Conservation (phyloP, 768 basidiomycete genomes). For the Kwoniella heveanensis region DNA sequence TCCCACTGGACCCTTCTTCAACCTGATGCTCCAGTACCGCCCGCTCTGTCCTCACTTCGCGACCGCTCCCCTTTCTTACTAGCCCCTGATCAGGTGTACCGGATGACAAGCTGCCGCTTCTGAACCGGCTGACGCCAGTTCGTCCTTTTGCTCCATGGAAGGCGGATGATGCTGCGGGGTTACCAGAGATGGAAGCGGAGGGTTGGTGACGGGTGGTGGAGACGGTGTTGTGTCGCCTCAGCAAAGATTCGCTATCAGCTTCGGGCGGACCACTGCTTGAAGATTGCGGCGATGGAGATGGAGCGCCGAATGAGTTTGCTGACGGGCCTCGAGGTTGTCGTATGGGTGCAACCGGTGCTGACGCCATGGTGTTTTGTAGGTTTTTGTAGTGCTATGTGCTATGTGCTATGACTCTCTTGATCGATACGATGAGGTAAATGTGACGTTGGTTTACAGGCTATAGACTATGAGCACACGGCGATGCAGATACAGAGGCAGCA, state of each 20-base stretch:
- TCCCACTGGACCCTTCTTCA: conserved; percentile 25
- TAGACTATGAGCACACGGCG: too few relatives aligned
- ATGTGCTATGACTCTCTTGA: too few relatives aligned
- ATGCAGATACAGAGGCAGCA: too few relatives aligned
- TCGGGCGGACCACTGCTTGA: conserved; percentile 29
- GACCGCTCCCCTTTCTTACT: conserved; percentile 31
- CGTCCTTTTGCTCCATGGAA: conserved; percentile 35
- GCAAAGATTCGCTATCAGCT: conserved; percentile 38
- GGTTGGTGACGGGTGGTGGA: conserved; percentile 27
- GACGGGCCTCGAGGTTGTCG: conserved; percentile 48
- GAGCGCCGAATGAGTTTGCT: conserved; percentile 36
- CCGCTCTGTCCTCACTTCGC: conserved; percentile 34
- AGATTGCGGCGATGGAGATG: conserved; percentile 13
- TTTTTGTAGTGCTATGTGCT: too few relatives aligned
- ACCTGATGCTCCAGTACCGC: conserved; percentile 29
- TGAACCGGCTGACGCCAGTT: conserved; percentile 31
- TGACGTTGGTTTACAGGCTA: too few relatives aligned
- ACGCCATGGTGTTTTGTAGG: conserved; percentile 12
- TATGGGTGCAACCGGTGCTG: conserved; percentile 33
- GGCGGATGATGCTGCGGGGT: conserved; percentile 37
- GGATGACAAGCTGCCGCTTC: conserved; percentile 43
- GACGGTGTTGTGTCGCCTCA: conserved; percentile 42
- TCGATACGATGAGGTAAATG: too few relatives aligned
- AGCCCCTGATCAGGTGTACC: conserved; percentile 22
- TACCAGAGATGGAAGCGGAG: conserved; percentile 41